A percentile compares a stretch with the other conserved stretches of the same genome.
Conservation (phyloP, 1,139 yeast species). For the Zygosaccharomyces sapae region DNA sequence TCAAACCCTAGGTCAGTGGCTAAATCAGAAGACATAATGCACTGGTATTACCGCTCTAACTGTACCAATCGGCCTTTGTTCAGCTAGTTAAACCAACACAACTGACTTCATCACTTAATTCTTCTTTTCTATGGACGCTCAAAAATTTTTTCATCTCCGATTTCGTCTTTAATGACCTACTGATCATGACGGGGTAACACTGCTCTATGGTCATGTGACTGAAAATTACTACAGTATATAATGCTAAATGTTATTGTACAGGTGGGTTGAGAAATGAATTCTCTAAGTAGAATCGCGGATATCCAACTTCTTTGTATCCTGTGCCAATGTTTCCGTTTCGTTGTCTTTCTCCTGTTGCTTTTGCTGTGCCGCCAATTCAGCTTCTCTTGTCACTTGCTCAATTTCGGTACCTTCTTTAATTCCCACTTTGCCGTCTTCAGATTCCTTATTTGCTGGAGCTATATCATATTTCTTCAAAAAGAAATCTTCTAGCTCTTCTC, state of each 20-base stretch:
- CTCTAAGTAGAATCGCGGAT: conserved; percentile 5
- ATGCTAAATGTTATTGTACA: background rate
- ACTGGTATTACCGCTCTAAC: background rate
- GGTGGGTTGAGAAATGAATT: background rate
- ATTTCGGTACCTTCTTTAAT: conserved; percentile 41
- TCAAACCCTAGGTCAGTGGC: conserved; percentile 66
- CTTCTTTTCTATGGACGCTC: conserved; percentile 2
- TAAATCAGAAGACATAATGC: conserved; percentile 35
- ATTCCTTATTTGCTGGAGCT: conserved; percentile 54
- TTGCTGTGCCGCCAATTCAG: conserved; percentile 20
- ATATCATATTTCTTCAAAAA: conserved; percentile 67
- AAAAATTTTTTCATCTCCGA: conserved; percentile 13
- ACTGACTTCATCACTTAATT: background rate
- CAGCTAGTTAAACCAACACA: background rate
- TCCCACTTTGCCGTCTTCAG: conserved; percentile 36
- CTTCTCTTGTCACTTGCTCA: conserved; percentile 41
- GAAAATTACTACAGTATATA: conserved; percentile 1
- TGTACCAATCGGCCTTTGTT: background rate
- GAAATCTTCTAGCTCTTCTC: conserved; percentile 65
- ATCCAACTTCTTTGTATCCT: conserved; percentile 6
- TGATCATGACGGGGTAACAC: conserved; percentile 9
- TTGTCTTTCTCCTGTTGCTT: conserved; percentile 27
- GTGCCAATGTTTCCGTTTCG: background rate
- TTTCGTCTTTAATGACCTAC: conserved; percentile 8
- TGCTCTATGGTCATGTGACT: background rate